Conservation (phyloP, 768 basidiomycete species). For the Chalciporus sphaerocephalus region DNA sequence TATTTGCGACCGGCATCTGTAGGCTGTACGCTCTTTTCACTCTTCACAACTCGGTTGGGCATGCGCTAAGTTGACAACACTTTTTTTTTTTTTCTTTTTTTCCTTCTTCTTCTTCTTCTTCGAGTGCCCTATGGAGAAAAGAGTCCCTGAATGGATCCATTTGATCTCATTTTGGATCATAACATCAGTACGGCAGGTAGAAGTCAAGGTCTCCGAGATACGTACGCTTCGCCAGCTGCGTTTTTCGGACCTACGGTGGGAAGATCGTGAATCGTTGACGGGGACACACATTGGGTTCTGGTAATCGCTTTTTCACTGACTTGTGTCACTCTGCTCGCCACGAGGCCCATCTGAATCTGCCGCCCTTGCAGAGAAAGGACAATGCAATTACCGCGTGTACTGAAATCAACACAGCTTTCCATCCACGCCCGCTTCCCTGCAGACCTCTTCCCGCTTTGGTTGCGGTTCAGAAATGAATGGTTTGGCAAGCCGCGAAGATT, state of each 20-base stretch:
- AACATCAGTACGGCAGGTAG: conserved; percentile 1
- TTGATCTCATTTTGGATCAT: not conserved
- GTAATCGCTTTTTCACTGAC: conserved; percentile 14
- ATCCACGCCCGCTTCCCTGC: conserved; percentile 10
- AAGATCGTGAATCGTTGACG: conserved; percentile 15
- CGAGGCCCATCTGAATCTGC: conserved; percentile 17
- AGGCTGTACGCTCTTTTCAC: not conserved
- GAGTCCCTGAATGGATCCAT: not conserved
- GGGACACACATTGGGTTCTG: conserved; percentile 1
- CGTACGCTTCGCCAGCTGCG: not conserved
- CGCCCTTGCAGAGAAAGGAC: conserved; percentile 11
- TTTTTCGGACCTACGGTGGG: conserved; percentile 14
- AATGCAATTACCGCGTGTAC: conserved; percentile 32
- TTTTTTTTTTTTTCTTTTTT: not conserved
- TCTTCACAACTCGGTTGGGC: not conserved
- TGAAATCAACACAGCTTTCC: conserved; percentile 19
- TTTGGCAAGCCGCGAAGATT: conserved; percentile 29
- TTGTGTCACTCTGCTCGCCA: conserved; percentile 14
- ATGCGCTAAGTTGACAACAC: too few species aligned
- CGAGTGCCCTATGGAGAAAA: not conserved
- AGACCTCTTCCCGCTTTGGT: conserved; percentile 22
- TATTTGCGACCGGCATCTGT: not conserved
- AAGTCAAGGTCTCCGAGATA: not conserved
- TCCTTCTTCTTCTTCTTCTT: not conserved
- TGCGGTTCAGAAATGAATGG: conserved; percentile 8